Conservation (phyloP, 768 basidiomycete genomes). For the Strobilomyces confusus region DNA sequence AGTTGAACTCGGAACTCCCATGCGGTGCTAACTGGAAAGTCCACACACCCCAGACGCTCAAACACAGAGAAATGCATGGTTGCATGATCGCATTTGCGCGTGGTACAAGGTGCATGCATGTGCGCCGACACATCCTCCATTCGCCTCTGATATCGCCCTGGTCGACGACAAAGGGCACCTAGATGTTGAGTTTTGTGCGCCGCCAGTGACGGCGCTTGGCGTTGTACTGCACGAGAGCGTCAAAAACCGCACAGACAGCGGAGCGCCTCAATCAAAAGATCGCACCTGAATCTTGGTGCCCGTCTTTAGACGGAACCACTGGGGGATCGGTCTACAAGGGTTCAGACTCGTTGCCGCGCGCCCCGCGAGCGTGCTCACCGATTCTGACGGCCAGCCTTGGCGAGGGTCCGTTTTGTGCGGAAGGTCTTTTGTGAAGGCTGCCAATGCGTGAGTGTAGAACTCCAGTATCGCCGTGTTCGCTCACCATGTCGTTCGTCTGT, state of each 20-base stretch:
- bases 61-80: background rate
- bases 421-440: conserved; percentile 99
- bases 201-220: conserved; percentile 99
- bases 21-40: too few species aligned
- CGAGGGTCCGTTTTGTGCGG: conserved; percentile 94
- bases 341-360: background rate
- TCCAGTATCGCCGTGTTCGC: conserved; percentile 11
- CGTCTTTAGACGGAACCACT: conserved; percentile 98
- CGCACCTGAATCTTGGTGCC: conserved; percentile 90
- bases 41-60: background rate
- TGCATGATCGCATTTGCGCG: conserved; percentile 19
- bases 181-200: conserved; percentile 98
- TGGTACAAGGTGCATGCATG: conserved; percentile 24
- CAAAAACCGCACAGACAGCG: background rate
- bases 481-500: conserved; percentile 47
- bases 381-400: conserved; percentile 95
- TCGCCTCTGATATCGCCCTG: conserved; percentile 2
- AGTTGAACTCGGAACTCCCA: too few species aligned
- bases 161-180: conserved; percentile 26
- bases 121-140: conserved; percentile 18
- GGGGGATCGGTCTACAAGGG: conserved; percentile 80
- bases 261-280: background rate
- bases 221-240: conserved; percentile 58
- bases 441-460: conserved; percentile 1
- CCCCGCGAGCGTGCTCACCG: conserved; percentile 48